These are phyloP conservation scores for Chalaropsis thielavioides DNA, from an alignment of 2,329 filamentous ascomycete genomes.

Conservation along the genomic window DNA sequence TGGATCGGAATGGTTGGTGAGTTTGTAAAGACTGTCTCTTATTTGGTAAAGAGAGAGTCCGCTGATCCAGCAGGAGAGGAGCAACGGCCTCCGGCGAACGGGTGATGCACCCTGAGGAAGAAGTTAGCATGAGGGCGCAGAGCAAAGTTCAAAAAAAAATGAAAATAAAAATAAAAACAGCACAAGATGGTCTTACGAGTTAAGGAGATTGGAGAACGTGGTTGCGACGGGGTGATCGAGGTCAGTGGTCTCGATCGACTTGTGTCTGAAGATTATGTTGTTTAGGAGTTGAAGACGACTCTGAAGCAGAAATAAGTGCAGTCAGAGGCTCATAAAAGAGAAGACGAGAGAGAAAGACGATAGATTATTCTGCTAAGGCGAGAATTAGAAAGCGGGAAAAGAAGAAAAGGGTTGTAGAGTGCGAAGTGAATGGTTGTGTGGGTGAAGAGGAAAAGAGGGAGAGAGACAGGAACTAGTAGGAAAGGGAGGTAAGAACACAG, in stretches of 20 bases:
- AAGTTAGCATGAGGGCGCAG: slow-evolving; percentile 7
- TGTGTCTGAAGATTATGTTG: neutral
- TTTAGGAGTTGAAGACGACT: slow-evolving; percentile 3
- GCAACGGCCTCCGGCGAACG: slow-evolving; percentile 92
- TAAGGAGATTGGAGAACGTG: slow-evolving; percentile 97
- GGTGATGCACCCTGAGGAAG: slow-evolving; percentile 63
- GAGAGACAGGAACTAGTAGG: neutral
- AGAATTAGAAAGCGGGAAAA: neutral
- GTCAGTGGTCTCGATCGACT: slow-evolving; percentile 16
- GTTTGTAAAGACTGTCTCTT: slow-evolving; percentile 27
- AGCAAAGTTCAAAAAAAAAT: too few relatives aligned
- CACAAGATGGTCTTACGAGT: slow-evolving; percentile 54
- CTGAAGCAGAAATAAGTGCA: slow-evolving; percentile 10
- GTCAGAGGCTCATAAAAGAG: slow-evolving; percentile 3
- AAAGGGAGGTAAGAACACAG: neutral
- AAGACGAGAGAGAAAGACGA: neutral
- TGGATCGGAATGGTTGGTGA: slow-evolving; percentile 17
- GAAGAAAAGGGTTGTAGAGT: neutral
- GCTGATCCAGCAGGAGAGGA: slow-evolving; percentile 73
- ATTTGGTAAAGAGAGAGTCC: slow-evolving; percentile 46
- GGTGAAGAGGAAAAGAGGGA: slow-evolving; percentile 9
- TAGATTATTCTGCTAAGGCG: neutral
- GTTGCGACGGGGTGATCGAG: slow-evolving; percentile 22
- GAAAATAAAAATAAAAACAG: too few relatives aligned
- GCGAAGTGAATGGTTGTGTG: slow-evolving; percentile 6